Evolutionary conservation across 139 green algal genomes (phyloP).

Genomic region (Asterochloris sp.): DNA sequence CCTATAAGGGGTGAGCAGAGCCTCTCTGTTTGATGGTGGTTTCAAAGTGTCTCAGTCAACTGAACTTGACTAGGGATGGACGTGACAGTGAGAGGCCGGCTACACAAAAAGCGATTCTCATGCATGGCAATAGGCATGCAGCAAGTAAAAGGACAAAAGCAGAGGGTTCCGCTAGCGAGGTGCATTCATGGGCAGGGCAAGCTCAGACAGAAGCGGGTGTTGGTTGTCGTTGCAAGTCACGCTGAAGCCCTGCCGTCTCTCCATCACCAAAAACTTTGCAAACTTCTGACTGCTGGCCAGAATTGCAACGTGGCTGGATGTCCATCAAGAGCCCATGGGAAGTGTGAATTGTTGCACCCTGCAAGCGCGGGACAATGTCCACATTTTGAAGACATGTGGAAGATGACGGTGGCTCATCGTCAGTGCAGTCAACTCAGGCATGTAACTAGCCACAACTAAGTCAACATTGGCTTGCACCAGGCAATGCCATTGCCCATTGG

Average conservation of each 20-base stretch:
- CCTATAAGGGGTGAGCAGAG: neutral
- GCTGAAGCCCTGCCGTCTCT: neutral
- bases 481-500: neutral
- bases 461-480: neutral
- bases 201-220: neutral
- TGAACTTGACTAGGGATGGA: no score
- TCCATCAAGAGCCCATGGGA: slow-evolving; percentile 65
- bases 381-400: neutral
- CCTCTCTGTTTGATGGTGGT: neutral
- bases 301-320: slow-evolving; percentile 23
- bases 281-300: neutral
- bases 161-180: neutral
- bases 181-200: neutral
- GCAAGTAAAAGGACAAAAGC: neutral
- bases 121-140: neutral
- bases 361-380: neutral
- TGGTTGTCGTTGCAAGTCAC: neutral
- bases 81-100: neutral
- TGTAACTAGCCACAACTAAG: neutral
- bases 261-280: slow-evolving; percentile 6
- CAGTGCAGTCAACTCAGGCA: neutral
- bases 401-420: neutral
- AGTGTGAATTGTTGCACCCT: slow-evolving; percentile 88
- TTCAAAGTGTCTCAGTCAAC: no score
- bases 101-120: neutral